A percentile compares a stretch with the other conserved stretches of the same genome.
Conservation (phyloP, 306 rosid species). For the Castanea sativa region DNA sequence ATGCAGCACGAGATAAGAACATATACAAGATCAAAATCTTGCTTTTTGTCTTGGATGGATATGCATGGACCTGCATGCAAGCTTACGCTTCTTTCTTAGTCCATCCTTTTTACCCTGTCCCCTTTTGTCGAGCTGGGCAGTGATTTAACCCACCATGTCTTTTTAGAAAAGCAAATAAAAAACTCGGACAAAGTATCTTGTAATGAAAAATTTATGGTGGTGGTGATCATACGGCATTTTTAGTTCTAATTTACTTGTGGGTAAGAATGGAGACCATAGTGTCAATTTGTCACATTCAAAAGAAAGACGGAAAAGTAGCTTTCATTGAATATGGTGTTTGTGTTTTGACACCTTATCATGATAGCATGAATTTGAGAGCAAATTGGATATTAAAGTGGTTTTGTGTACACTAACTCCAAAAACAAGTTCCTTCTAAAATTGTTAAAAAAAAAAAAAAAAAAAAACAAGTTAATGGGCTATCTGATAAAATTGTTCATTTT, state of each 20-base stretch:
- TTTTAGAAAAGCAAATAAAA: conserved; percentile 17
- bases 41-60: conserved; percentile 19
- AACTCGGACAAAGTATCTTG: conserved; percentile 11
- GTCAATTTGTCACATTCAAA: background rate
- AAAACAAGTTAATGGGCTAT: too few relatives aligned
- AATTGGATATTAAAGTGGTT: too few relatives aligned
- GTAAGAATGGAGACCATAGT: background rate
- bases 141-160: conserved; percentile 12
- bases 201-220: background rate
- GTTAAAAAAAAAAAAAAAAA: too few relatives aligned
- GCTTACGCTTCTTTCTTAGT: conserved; percentile 4
- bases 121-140: background rate
- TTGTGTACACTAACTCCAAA: too few relatives aligned
- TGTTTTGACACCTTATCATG: too few relatives aligned
- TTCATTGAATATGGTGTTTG: background rate
- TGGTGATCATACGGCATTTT: conserved; percentile 10
- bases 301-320: background rate
- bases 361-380: too few relatives aligned
- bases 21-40: background rate
- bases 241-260: background rate
- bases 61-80: conserved; percentile 26
- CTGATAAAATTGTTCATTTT: too few relatives aligned
- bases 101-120: background rate
- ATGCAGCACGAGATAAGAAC: conserved; percentile 6
- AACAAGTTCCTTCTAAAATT: too few relatives aligned